Conservation (phyloP, 2,329 filamentous ascomycete species). For the Cyclaneusma minus region DNA sequence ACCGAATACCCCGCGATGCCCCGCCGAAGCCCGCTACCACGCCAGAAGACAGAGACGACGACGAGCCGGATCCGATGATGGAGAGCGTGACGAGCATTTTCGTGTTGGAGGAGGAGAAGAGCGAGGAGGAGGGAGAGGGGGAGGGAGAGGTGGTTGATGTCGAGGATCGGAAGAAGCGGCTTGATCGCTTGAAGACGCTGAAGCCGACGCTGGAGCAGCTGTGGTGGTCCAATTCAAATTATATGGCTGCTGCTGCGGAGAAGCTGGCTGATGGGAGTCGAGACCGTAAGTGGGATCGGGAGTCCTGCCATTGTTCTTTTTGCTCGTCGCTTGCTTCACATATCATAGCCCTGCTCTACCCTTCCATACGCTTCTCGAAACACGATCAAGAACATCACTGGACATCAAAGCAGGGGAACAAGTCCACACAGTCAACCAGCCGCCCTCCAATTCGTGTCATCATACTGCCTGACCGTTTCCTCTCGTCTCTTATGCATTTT, state of each 20-base stretch:
- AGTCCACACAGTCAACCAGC: too few species aligned
- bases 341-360: too few species aligned
- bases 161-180: constrained; percentile 14
- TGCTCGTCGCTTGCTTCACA: background rate
- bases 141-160: constrained; percentile 12
- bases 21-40: too few species aligned
- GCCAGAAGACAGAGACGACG: constrained; percentile 1
- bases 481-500: background rate
- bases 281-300: constrained; percentile 34
- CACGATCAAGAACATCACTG: background rate
- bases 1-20: too few species aligned
- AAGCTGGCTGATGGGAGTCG: constrained; percentile 39
- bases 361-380: too few species aligned
- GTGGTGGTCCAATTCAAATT: constrained; percentile 23
- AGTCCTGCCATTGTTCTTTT: constrained; percentile 3
- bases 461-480: background rate
- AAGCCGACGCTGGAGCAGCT: constrained; percentile 18
- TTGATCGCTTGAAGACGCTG: constrained; percentile 11
- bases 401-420: too few species aligned
- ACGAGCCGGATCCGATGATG: constrained; percentile 2
- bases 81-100: constrained; percentile 6
- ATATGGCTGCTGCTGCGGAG: constrained; percentile 31
- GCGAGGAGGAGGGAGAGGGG: constrained; percentile 10
- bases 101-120: constrained; percentile 7
- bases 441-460: background rate